These are phyloP conservation scores for Dichotomopilus funicola DNA, from an alignment of 2,329 filamentous ascomycete species.

Conservation along the genomic window DNA sequence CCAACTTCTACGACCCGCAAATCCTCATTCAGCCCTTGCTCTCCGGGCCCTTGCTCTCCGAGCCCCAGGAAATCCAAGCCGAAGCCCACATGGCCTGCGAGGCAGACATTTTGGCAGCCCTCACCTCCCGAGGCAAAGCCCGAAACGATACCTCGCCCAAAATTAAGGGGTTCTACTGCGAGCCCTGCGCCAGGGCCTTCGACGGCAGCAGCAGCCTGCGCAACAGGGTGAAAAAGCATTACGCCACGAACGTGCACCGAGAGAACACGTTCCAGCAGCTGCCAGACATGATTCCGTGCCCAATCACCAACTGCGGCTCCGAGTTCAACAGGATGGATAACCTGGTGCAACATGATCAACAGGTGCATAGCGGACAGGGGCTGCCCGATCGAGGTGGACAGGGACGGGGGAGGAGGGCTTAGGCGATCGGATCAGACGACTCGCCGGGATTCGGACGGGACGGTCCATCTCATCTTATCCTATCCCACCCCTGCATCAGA, in stretches of 20 bases:
- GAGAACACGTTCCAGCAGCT: constrained; percentile 1
- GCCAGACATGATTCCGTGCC: background rate
- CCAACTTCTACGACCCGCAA: no score
- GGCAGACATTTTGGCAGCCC: no score
- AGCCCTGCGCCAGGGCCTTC: background rate
- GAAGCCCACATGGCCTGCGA: no score
- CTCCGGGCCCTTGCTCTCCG: no score
- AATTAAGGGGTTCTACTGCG: background rate
- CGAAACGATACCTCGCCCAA: no score
- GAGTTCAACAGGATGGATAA: constrained; percentile 10
- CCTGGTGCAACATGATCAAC: constrained; percentile 2
- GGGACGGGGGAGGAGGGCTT: background rate
- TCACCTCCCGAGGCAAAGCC: no score
- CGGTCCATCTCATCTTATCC: no score
- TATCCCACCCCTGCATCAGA: no score
- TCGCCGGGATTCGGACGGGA: no score
- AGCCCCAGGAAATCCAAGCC: no score
- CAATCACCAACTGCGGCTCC: background rate
- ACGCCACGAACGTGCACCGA: constrained; percentile 5
- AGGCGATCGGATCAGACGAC: no score
- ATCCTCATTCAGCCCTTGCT: no score
- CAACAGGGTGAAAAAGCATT: constrained; percentile 11
- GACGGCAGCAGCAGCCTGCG: background rate
- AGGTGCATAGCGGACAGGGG: background rate
- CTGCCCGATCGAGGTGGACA: background rate